Base-by-base conservation (phyloP, 495 filamentous ascomycete genomes). In the Bryoglossum gracile region DNA sequence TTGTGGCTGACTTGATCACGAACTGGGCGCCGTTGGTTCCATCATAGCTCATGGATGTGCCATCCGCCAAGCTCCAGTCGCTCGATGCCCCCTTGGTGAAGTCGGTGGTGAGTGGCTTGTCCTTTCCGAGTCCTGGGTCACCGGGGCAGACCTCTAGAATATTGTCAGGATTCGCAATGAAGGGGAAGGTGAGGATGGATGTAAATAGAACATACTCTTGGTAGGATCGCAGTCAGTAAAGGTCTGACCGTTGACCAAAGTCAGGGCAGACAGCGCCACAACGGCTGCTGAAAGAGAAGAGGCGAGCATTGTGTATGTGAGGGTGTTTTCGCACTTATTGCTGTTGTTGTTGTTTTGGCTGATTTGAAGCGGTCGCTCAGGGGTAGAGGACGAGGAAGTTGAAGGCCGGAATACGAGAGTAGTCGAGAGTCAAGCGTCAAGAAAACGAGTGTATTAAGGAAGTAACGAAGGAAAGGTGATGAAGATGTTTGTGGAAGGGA, bases 1-100 rank as follows among this genome's bases (percentile, higher is more conserved):
- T 79, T 53, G 79, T 80, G 46, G n/a, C 13, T 4, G 3, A 36
- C 3, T 22, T 30, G 50, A 58, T 61, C 21, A 14, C 46, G 47
- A 61, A 58, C 10, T 44, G 25, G 18, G 58, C 58, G 9, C 58
- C 58, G 26, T 53, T 36, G 17, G 44, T 26, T 21, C 8, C 21
- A 9, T 26, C 26, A 40, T 61, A 58, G 41, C 42, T 36, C 28
- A 64, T n/a, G 28, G 38, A 57, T 9, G 54, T 60, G 2, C 54
- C 56, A 30, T 45, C 50, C 4, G 36, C 50, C 1, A 32, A 14
- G 1, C 21, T 26, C 45, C 56, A 62, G 28, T 48, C 45, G 13
- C 1, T 6, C 21, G 16, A 43, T 9, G 40, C 46, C 21, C 54
- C 60, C 36, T 46, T 38, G 21, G 61, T 62, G 53, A 62, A 62